phyloP scores from a whole-genome alignment of 129 eudicot genomes.

The Flaveria bidentis region DNA sequence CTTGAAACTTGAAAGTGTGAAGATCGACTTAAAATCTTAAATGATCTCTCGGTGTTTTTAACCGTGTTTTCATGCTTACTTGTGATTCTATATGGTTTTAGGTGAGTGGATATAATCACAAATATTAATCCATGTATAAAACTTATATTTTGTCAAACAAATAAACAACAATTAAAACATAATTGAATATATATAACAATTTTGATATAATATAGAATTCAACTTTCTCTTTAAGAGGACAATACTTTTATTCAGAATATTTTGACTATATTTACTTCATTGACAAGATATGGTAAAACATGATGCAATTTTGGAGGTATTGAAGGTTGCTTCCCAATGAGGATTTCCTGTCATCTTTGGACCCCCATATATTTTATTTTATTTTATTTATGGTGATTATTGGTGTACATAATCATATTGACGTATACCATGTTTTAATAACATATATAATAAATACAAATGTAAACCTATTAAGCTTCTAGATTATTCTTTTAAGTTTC shows the following conservation, averaged over 20 bases:
- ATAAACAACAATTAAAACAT: not conserved
- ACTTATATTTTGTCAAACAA: not conserved
- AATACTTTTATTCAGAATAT: not conserved
- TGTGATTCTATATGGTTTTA: not conserved
- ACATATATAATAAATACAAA: not conserved
- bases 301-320: conserved; percentile 30
- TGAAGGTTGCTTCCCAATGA: conserved; percentile 28
- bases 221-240: not conserved
- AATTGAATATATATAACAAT: not conserved
- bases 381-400: not conserved
- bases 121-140: not conserved
- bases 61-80: no score
- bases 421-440: not conserved
- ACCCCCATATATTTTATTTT: conserved; percentile 15
- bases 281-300: conserved; percentile 21
- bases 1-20: no score
- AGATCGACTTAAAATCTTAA: no score
- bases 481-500: not conserved
- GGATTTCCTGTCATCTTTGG: conserved; percentile 23
- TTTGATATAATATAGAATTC: not conserved
- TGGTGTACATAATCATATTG: not conserved
- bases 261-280: not conserved
- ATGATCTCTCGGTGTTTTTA: no score
- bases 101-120: not conserved
- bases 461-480: not conserved